Base-by-base conservation (phyloP, 2,329 filamentous ascomycete genomes). In the Colletotrichum brevisporum region DNA sequence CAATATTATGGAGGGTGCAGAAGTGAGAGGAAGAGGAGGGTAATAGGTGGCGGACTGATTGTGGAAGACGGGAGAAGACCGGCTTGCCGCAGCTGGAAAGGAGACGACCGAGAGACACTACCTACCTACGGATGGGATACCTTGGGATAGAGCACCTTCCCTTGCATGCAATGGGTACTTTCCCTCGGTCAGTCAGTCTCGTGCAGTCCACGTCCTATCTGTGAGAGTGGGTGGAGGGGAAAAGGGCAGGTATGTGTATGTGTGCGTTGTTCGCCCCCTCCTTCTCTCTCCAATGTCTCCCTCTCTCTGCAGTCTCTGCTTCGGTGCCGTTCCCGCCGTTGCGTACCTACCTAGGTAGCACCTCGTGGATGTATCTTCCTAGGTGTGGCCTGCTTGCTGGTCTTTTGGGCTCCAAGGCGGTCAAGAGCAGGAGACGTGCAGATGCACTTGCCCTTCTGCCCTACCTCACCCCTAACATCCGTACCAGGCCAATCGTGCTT, bases 261-360 rank as follows among this genome's bases (percentile, higher is more conserved):
- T 70, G 56, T 67, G 67, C 61, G 66, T 69, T 66, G 66, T 69
- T 57, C 61, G 54, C 66, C 66, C 61, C 66, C 64, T 66, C 65
- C 56, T n/a, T 50, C 21, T 12, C n/a, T 21, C 18, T 50, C n/a
- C 31, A 36, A 10, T 36, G 8, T 31, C 27, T 31, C 8, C 27
- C 6, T 9, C 6, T 31, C 27, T 31, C 27, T 31, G 9, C 10
- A 36, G 31, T 24, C 9, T n/a, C 6, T 13, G 18, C 43, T 54
- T 61, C 41, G 61, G 48, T 59, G 61, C 54, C 39, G 67, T 69
- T 67, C 56, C 55, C 13, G 41, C 13, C 13, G 41, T 43, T 43
- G 41, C 16, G 41, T 2, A 15, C 16, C 41, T 43, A n/a, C n/a
- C n/a, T n/a, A n/a, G n/a, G n/a, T n/a, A 43, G 10, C 15, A 43